Percentiles rank a stretch among this genome's conserved stretches.
phyloP scores from a whole-genome alignment of 495 filamentous ascomycete genomes.

The Hypoxylon intermedium region DNA sequence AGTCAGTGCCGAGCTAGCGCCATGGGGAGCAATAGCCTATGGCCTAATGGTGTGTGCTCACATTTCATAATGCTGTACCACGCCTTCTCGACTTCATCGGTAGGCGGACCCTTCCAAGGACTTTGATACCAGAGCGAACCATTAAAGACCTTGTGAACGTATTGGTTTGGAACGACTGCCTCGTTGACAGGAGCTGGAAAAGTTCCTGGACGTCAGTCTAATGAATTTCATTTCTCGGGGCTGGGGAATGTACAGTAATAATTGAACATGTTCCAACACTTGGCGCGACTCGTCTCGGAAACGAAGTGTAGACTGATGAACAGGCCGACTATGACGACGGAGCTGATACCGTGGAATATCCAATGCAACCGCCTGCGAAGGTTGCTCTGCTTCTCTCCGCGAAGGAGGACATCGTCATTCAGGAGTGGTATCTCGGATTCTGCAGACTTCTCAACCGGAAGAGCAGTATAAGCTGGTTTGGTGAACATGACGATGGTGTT shows the following conservation, averaged over 20 bases:
- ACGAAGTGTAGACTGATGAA: neutral
- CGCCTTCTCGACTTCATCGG: conserved; percentile 4
- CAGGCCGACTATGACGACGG: neutral
- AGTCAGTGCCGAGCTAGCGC: no score
- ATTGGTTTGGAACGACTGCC: neutral
- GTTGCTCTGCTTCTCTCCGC: neutral
- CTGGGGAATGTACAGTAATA: no score
- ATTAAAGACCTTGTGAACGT: conserved; percentile 6
- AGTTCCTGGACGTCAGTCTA: no score
- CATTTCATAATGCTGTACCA: conserved; percentile 14
- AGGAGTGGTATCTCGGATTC: neutral
- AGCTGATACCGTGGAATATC: neutral
- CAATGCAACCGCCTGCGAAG: neutral
- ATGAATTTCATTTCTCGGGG: no score
- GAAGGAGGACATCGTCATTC: neutral
- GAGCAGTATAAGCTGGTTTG: neutral
- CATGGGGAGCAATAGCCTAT: no score
- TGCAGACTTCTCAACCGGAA: neutral
- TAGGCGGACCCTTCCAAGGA: conserved; percentile 30
- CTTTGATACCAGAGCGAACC: conserved; percentile 30
- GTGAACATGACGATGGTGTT: neutral
- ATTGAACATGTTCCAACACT: no score
- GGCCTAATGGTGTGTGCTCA: no score
- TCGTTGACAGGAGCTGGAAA: neutral
- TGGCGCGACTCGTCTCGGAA: neutral